Percentiles rank a stretch among this genome's conserved stretches.
Conservation (phyloP, 768 basidiomycete genomes). For the Suillus variegatus region DNA sequence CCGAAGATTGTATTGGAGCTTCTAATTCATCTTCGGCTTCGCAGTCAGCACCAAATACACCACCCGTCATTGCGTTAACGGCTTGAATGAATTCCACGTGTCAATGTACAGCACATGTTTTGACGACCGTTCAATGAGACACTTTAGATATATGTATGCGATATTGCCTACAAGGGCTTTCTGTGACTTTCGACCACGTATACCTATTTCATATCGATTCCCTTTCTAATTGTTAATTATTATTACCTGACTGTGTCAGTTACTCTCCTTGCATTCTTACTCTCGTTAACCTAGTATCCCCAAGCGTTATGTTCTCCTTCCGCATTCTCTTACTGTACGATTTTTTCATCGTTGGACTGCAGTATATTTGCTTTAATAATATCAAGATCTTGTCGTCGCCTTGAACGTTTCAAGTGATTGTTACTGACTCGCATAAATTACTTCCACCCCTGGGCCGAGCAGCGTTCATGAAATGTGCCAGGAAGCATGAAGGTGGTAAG, state of each 20-base stretch:
- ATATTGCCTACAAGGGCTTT: background rate
- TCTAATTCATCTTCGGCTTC: conserved; percentile 4
- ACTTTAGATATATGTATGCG: conserved; percentile 2
- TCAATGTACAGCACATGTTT: background rate
- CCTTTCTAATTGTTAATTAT: conserved; percentile 4
- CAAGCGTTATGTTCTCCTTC: background rate
- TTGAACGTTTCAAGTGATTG: background rate
- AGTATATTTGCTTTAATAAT: conserved; percentile 4
- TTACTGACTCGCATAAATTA: background rate
- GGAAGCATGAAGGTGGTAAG: conserved; percentile 2
- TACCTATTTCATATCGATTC: conserved; percentile 1
- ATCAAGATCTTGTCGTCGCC: background rate
- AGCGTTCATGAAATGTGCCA: background rate
- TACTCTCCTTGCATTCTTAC: conserved; percentile 6
- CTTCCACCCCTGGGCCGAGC: background rate
- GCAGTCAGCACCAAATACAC: conserved; percentile 3
- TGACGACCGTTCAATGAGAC: background rate
- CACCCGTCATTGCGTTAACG: background rate
- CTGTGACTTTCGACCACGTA: background rate
- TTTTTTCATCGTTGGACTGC: background rate
- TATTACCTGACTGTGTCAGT: conserved; percentile 6
- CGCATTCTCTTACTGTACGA: background rate
- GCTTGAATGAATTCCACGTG: conserved; percentile 5
- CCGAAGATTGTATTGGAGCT: conserved; percentile 23
- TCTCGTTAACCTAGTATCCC: background rate